Conservation (phyloP, 805 yeast genomes). For the Kluyveromyces nonfermentans region DNA sequence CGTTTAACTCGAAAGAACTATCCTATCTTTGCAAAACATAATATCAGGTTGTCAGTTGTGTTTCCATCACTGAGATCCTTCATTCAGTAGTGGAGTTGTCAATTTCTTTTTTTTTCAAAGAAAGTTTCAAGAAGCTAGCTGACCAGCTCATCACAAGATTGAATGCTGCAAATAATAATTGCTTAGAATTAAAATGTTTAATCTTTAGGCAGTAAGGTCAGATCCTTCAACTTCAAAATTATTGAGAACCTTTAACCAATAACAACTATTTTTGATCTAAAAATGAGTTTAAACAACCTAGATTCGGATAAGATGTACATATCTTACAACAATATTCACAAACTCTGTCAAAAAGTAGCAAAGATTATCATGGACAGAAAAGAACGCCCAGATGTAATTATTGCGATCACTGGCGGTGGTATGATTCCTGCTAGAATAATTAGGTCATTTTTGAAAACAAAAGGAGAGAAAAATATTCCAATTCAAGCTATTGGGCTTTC, state of each 20-base stretch:
- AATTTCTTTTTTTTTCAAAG: too few relatives aligned
- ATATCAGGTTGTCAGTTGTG: too few relatives aligned
- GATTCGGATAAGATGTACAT: conserved; percentile 44
- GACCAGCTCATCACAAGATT: too few relatives aligned
- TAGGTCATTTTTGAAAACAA: conserved; percentile 50
- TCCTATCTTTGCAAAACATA: too few relatives aligned
- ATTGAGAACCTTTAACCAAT: neutral
- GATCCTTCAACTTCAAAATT: too few relatives aligned
- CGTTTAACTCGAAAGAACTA: too few relatives aligned
- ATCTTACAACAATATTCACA: conserved; percentile 75
- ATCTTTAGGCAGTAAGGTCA: too few relatives aligned
- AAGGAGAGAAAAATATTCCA: conserved; percentile 56
- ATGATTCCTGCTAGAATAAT: conserved; percentile 61
- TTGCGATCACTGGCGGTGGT: conserved; percentile 70
- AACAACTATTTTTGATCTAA: neutral
- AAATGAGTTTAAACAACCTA: conserved; percentile 1
- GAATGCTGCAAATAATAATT: too few relatives aligned
- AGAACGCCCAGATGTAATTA: conserved; percentile 44
- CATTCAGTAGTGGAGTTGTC: too few relatives aligned
- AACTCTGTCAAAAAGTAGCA: conserved; percentile 66
- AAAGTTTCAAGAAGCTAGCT: too few relatives aligned
- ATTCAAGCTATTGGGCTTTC: conserved; percentile 64
- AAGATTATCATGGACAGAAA: conserved; percentile 35
- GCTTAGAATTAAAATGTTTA: too few relatives aligned
- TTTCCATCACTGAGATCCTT: too few relatives aligned